Evolutionary conservation across 768 basidiomycete species (phyloP).

Genomic region (Trichaptum fuscoviolaceum): DNA sequence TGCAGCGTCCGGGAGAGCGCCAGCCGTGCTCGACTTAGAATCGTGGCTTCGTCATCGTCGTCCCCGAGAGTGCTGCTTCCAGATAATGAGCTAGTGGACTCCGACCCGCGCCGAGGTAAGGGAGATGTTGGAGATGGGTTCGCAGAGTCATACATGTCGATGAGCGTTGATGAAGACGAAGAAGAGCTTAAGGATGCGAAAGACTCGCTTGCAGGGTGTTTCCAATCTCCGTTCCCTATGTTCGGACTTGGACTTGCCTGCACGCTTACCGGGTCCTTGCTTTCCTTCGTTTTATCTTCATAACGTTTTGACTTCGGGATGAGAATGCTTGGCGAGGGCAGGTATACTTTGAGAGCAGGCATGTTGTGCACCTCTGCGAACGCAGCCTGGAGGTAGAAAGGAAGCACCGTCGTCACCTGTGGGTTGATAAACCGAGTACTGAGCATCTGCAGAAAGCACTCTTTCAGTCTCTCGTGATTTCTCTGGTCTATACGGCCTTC

Average conservation of each 20-base stretch:
- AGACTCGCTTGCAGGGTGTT: neutral
- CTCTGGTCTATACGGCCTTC: conserved; percentile 20
- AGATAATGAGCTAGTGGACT: neutral
- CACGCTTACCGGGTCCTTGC: neutral
- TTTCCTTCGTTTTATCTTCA: neutral
- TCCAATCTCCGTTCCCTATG: neutral
- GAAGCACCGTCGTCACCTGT: conserved; percentile 52
- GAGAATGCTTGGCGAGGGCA: conserved; percentile 32
- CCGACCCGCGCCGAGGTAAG: neutral
- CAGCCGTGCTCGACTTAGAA: conserved; percentile 51
- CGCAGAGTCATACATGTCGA: neutral
- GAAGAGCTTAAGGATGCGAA: neutral
- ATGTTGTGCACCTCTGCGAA: conserved; percentile 50
- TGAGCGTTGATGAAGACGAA: neutral
- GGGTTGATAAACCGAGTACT: conserved; percentile 48
- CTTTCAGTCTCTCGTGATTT: conserved; percentile 57
- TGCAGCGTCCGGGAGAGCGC: conserved; percentile 58
- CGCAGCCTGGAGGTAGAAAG: conserved; percentile 57
- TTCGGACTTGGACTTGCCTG: neutral
- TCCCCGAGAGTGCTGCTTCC: conserved; percentile 12
- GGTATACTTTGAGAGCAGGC: conserved; percentile 42
- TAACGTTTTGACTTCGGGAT: neutral
- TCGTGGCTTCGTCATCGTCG: conserved; percentile 20
- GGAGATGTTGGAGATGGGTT: neutral
- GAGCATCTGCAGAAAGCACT: conserved; percentile 68